Base-by-base conservation (phyloP, 2,329 filamentous ascomycete genomes). In the Akanthomyces uredinophilus region DNA sequence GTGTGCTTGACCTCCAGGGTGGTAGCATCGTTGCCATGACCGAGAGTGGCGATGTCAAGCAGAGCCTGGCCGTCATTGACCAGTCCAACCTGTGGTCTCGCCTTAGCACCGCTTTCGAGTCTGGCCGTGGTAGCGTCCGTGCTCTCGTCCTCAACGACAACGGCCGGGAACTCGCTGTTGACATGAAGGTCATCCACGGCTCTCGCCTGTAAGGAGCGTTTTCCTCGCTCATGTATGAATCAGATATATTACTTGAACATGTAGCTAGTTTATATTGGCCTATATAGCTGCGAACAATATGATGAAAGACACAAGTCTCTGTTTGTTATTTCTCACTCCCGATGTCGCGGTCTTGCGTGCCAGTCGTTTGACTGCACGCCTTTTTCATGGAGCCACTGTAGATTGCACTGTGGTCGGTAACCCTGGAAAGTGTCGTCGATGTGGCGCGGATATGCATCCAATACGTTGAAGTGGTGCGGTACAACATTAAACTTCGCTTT, bases 1-100 rank as follows among this genome's bases (percentile, higher is more conserved):
- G 95, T 74, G 94, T 99, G 76, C 89, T 99, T 66, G 95, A 99
- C 83, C 89, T 99, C 70, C 88, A 92, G 78, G 91, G 96, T 69
- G 93, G 85, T 71, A 71, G 88, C 72, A 79, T 99, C 74, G 92
- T 96, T 69, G 93, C 93, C 83, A 98, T 99, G 93, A 99, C 95
- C 75, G 95, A 99, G 89, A 91, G 89, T 68, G 93, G 95, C 72
- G 94, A 99, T 76, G 92, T 99, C 84, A 98, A 98, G 90, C 93
- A 96, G 81, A 87, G 86, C 71, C 85, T 99, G 64, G 86, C 91
- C 64, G 92, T 99, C 78, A 89, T 97, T 77, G 92, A 96, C 83
- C 95, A 99, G 87, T 95, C 91, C 78, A 87, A 87, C 79, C 88
- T 99, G 69, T 91, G 89, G 83, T 77, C 80, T 68, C 91, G 93